A percentile compares a stretch with the other conserved stretches of the same genome.
Evolutionary conservation across 306 rosid genomes (phyloP).

Genomic region (Dalbergia cultrata): DNA sequence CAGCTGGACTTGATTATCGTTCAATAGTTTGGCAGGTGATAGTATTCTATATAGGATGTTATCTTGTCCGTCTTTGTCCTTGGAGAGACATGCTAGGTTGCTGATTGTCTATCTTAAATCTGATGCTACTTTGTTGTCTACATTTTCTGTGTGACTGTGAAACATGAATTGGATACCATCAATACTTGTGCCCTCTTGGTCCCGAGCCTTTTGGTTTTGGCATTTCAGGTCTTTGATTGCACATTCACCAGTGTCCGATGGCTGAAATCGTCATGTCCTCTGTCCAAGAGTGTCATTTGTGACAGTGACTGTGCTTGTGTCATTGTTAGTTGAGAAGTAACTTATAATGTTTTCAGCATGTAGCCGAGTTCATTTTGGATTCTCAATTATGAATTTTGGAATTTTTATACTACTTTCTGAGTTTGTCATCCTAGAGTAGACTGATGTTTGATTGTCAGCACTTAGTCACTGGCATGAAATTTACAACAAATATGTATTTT

Average conservation of each 20-base stretch:
- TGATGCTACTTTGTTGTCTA: constrained; percentile 5
- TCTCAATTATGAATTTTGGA: not conserved
- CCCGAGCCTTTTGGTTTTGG: constrained; percentile 2
- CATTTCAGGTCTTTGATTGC: not conserved
- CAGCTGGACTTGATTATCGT: constrained; percentile 89
- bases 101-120: constrained; percentile 24
- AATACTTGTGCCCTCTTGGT: constrained; percentile 12
- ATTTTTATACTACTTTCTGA: not conserved
- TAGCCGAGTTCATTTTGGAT: constrained; percentile 10
- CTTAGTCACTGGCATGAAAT: constrained; percentile 12
- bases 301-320: not conserved
- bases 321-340: constrained; percentile 7
- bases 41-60: constrained; percentile 29
- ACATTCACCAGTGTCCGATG: not conserved
- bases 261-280: constrained; percentile 10
- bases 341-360: constrained; percentile 4
- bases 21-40: constrained; percentile 97
- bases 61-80: constrained; percentile 4
- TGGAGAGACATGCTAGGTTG: constrained; percentile 17
- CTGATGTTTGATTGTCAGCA: constrained; percentile 21
- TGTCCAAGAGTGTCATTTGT: not conserved
- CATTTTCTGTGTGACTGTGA: not conserved
- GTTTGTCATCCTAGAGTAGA: constrained; percentile 11
- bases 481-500: constrained; percentile 3
- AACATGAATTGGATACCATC: constrained; percentile 32